A percentile compares a stretch with the other conserved stretches of the same genome.
Evolutionary conservation across 352 stramenopile species (phyloP).

Genomic region (Globisporangium alternatum): DNA sequence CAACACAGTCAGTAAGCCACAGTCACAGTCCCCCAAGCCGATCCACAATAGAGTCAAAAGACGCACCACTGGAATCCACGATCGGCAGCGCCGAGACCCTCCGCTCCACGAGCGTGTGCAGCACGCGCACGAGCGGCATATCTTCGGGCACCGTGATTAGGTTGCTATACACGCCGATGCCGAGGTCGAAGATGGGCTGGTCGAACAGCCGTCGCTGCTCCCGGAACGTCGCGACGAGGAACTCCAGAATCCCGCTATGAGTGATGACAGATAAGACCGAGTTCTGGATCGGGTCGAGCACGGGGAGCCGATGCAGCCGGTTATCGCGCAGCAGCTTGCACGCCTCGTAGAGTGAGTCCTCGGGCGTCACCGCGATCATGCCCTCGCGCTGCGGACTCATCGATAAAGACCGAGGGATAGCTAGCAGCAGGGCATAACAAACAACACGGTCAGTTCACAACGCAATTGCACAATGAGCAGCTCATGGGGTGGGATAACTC

Average conservation of each 20-base stretch:
- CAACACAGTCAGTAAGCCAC: conserved; percentile 2
- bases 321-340: conserved; percentile 87
- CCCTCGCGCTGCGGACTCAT: conserved; percentile 56
- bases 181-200: conserved; percentile 94
- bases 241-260: conserved; percentile 93
- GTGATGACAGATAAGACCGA: conserved; percentile 93
- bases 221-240: conserved; percentile 95
- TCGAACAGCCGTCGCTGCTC: conserved; percentile 97
- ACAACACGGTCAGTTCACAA: not conserved
- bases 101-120: conserved; percentile 84
- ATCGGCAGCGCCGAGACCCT: conserved; percentile 83
- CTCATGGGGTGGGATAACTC: not conserved
- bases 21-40: conserved; percentile 3
- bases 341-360: conserved; percentile 89
- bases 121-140: conserved; percentile 92
- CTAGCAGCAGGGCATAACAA: conserved; percentile 40
- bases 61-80: conserved; percentile 76
- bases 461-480: not conserved
- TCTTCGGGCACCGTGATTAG: conserved; percentile 92
- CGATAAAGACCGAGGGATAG: conserved; percentile 81
- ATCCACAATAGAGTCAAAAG: not conserved
- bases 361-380: conserved; percentile 83
- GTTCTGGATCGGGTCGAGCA: conserved; percentile 92
- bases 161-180: conserved; percentile 93
- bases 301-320: conserved; percentile 92